Evolutionary conservation across 164 flowering plant species (phyloP).

Genomic region (Dillenia turbinata): DNA sequence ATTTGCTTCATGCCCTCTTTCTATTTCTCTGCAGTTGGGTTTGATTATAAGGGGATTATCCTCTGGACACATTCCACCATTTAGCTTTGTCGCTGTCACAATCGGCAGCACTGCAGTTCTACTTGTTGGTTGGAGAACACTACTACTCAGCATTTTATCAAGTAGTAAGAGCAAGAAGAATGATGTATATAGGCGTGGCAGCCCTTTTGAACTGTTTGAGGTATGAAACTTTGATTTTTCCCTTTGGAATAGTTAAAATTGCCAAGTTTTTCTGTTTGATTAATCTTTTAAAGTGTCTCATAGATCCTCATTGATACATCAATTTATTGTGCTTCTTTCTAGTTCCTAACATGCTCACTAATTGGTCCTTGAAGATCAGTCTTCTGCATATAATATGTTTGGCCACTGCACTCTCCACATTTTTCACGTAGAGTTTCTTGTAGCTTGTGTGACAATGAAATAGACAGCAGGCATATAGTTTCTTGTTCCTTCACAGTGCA

Average conservation of each 20-base stretch:
- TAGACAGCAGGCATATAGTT: no score
- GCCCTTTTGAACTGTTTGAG: conserved; percentile 93
- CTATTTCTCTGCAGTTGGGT: conserved; percentile 59
- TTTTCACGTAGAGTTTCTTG: no score
- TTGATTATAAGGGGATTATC: conserved; percentile 52
- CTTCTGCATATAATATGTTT: no score
- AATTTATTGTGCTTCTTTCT: no score
- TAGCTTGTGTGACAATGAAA: no score
- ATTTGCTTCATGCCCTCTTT: not conserved
- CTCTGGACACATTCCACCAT: conserved; percentile 64
- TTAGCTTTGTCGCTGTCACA: conserved; percentile 57
- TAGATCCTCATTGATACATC: no score
- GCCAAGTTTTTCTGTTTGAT: no score
- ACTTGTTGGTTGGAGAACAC: conserved; percentile 87
- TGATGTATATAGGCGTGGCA: conserved; percentile 75
- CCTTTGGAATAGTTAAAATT: not conserved
- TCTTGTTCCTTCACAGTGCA: no score
- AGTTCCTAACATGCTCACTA: no score
- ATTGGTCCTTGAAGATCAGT: no score
- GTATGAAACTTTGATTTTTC: conserved; percentile 23
- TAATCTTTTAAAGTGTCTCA: no score
- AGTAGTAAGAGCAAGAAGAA: conserved; percentile 45
- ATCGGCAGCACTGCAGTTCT: conserved; percentile 83
- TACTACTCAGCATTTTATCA: conserved; percentile 48
- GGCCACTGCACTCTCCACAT: no score